Conservation (phyloP, 768 basidiomycete genomes). For the Auricularia sp. region DNA sequence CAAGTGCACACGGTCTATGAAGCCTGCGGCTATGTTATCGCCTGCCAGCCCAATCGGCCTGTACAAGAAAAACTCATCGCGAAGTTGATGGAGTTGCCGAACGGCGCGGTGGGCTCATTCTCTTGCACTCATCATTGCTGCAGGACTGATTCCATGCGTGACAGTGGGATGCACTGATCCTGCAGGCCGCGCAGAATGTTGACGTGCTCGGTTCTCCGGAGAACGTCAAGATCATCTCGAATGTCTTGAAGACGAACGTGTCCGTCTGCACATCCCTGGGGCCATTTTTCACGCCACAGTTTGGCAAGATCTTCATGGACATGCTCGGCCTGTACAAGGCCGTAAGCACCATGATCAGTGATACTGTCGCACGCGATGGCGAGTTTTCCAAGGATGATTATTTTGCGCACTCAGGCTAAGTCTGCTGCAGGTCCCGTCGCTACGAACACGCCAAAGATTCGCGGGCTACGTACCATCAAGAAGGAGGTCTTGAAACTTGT, state of each 20-base stretch:
- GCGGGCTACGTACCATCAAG: slow-evolving; percentile 39
- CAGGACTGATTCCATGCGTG: too few relatives aligned
- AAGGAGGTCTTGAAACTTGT: slow-evolving; percentile 42
- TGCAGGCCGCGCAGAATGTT: slow-evolving; percentile 31
- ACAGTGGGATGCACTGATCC: slow-evolving; percentile 39
- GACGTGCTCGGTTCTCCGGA: slow-evolving; percentile 36
- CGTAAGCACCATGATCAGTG: slow-evolving; percentile 36
- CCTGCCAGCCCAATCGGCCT: slow-evolving; percentile 39
- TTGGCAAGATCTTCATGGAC: slow-evolving; percentile 39
- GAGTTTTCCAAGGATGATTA: background rate
- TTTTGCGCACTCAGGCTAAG: slow-evolving; percentile 12
- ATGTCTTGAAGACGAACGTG: slow-evolving; percentile 43
- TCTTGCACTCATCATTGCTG: background rate
- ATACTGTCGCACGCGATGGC: slow-evolving; percentile 33
- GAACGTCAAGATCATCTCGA: slow-evolving; percentile 39
- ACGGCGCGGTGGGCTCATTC: slow-evolving; percentile 30
- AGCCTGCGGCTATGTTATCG: slow-evolving; percentile 42
- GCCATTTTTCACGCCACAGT: slow-evolving; percentile 38
- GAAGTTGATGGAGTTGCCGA: slow-evolving; percentile 40
- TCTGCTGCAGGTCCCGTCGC: slow-evolving; percentile 22
- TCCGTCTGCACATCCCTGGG: slow-evolving; percentile 39
- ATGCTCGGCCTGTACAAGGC: slow-evolving; percentile 41
- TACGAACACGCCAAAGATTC: slow-evolving; percentile 39
- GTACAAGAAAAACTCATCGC: slow-evolving; percentile 37
- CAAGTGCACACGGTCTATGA: slow-evolving; percentile 44